Conservation (phyloP, 495 filamentous ascomycete species). For the Aspergillus cristatus region DNA sequence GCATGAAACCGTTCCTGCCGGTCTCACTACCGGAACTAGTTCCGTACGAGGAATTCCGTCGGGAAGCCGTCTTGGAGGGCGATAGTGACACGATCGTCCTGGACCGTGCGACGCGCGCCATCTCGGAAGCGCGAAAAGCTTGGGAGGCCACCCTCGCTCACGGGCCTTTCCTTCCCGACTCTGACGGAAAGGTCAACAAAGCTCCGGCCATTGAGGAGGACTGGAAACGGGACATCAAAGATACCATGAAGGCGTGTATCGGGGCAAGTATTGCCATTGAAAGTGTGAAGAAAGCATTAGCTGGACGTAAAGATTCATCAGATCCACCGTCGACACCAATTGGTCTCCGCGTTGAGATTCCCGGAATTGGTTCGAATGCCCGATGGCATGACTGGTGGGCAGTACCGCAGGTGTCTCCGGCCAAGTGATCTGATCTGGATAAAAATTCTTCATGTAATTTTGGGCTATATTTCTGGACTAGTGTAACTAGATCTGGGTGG, state of each 20-base stretch:
- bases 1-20: slow-evolving; percentile 78
- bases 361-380: slow-evolving; percentile 38
- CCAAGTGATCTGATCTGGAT: slow-evolving; percentile 6
- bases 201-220: slow-evolving; percentile 45
- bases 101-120: slow-evolving; percentile 48
- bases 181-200: slow-evolving; percentile 20
- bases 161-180: slow-evolving; percentile 26
- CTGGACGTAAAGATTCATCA: slow-evolving; percentile 13
- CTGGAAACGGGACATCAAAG: slow-evolving; percentile 50
- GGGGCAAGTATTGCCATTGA: slow-evolving; percentile 54
- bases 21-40: slow-evolving; percentile 66
- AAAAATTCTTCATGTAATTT: no score
- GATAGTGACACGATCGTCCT: slow-evolving; percentile 40
- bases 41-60: slow-evolving; percentile 50
- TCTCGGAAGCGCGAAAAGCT: slow-evolving; percentile 52
- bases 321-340: background rate
- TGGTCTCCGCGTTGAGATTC: slow-evolving; percentile 40
- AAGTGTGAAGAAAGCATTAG: slow-evolving; percentile 41
- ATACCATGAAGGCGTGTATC: slow-evolving; percentile 56
- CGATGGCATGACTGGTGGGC: slow-evolving; percentile 71
- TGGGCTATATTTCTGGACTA: background rate
- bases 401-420: slow-evolving; percentile 51
- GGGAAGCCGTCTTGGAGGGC: slow-evolving; percentile 30
- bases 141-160: slow-evolving; percentile 50
- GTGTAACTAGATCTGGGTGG: background rate